Percentiles rank a stretch among this genome's conserved stretches.
Evolutionary conservation across 1,284 basidiomycete genomes (phyloP).

Genomic region (Inonotus hispidus): DNA sequence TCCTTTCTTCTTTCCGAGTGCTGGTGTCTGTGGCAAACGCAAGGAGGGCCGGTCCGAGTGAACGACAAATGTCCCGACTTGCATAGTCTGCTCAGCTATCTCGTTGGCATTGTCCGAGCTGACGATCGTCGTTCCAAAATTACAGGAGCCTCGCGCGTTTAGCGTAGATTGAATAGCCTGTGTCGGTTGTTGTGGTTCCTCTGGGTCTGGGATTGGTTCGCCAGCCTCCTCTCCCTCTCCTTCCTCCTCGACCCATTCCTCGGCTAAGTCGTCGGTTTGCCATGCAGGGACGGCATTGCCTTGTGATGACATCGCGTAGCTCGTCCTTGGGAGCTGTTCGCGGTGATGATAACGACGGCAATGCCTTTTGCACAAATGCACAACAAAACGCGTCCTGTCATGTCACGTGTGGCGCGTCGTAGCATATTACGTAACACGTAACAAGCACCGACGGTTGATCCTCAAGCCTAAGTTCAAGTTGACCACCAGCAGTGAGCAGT

Average conservation of each 20-base stretch:
- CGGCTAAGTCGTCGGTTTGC: constrained; percentile 74
- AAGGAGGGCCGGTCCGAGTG: constrained; percentile 59
- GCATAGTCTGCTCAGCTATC: constrained; percentile 7
- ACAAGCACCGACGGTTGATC: too few relatives aligned
- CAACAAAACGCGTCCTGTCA: background rate
- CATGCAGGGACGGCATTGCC: constrained; percentile 45
- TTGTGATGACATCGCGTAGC: background rate
- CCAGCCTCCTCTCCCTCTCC: background rate
- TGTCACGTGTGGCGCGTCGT: background rate
- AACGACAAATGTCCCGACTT: constrained; percentile 63
- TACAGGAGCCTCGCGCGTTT: background rate
- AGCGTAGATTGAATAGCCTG: constrained; percentile 23
- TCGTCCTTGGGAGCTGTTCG: background rate
- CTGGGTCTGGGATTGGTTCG: background rate
- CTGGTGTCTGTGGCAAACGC: constrained; percentile 58
- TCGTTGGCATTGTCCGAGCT: constrained; percentile 27
- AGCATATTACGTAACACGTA: background rate
- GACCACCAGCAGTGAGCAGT: too few relatives aligned
- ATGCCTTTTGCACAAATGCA: background rate
- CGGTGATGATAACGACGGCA: background rate
- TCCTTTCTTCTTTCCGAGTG: constrained; percentile 47
- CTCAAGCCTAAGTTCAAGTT: background rate
- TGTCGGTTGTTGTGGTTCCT: constrained; percentile 21
- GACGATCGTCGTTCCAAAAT: constrained; percentile 25
- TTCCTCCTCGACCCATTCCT: constrained; percentile 66